Evolutionary conservation across 208 protist genomes (phyloP), one percentile per base, ranked within the genome.

Genomic region (Leishmania tarentolae): DNA sequence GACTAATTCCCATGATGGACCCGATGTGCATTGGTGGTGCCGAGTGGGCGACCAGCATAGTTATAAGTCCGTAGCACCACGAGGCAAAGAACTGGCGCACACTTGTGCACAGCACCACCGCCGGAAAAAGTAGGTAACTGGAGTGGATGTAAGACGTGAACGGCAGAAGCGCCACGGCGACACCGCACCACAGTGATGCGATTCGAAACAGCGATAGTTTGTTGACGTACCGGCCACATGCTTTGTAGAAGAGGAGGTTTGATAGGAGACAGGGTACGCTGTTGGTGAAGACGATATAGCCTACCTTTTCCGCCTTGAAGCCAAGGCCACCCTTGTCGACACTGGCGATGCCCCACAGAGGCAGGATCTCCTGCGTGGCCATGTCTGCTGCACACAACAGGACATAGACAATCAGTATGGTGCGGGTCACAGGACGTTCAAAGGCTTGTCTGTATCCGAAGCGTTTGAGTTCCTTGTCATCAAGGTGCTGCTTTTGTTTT

Each of bases 381-480:
- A 92, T 87, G 74, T 94, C 90, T 0, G 82, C 82, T 5, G 70
- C 87, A 37, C 61, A 76, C 15, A 96, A 50, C 5, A 92, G 42
- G 89, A 92, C 93, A 80, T 93, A 94, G 31, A 90, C 40, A 21
- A 95, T n/a, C 8, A 90, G 72, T 76, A 87, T 82, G 47, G 80
- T 82, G 15, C 91, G 80, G 15, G 91, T 94, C 11, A 73, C 66
- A 28, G 78, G 71, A 52, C 74, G 44, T 19, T 28, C 24, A 65
- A 94, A 88, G 0, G 89, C 85, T 75, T 92, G 79, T 46, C 65
- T 79, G 80, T 94, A 94, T 40, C 91, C 91, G 61, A 94, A 93
- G 17, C 72, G 53, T 35, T 78, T 80, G 17, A 71, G 24, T n/a
- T 65, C 66, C 13, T 5, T 31, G 24, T n/a, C 28, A 3, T 65